These are phyloP conservation scores for Hypoxylon sp. DNA, from an alignment of 2,329 filamentous ascomycete species.

Conservation along the genomic window DNA sequence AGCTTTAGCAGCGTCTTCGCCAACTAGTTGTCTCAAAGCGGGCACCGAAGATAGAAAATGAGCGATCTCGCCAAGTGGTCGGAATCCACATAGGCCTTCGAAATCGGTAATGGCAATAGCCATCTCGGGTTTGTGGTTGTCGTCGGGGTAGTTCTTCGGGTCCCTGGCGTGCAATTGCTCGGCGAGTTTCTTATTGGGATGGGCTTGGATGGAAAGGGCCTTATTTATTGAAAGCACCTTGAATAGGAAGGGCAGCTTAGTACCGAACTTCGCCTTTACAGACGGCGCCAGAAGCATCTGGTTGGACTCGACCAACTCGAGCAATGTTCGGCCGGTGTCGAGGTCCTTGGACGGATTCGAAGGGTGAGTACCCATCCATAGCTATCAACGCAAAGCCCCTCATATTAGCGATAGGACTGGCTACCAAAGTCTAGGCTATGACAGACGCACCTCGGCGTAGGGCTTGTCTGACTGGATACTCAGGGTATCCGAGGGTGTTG, in stretches of 20 bases:
- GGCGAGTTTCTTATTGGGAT: constrained; percentile 95
- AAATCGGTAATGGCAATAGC: constrained; percentile 97
- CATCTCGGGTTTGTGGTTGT: constrained; percentile 99
- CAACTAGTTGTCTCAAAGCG: constrained; percentile 76
- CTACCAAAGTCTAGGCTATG: background rate
- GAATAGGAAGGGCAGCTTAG: constrained; percentile 95
- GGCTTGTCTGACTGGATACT: constrained; percentile 88
- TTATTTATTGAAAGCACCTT: constrained; percentile 98
- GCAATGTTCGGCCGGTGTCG: constrained; percentile 84
- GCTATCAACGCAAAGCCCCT: constrained; percentile 63
- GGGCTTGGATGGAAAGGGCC: constrained; percentile 95
- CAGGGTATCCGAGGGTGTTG: constrained; percentile 82
- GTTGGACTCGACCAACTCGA: constrained; percentile 91
- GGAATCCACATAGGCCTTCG: constrained; percentile 95
- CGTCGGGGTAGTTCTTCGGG: constrained; percentile 95
- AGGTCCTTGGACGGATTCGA: constrained; percentile 95
- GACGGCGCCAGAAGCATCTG: constrained; percentile 82
- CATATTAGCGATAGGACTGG: constrained; percentile 30
- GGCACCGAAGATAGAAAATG: constrained; percentile 78
- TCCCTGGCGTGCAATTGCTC: constrained; percentile 89
- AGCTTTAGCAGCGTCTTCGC: constrained; percentile 71
- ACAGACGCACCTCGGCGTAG: constrained; percentile 85
- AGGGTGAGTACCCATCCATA: constrained; percentile 99
- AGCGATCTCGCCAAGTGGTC: constrained; percentile 86
- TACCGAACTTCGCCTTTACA: constrained; percentile 80